Conservation (phyloP, 164 flowering plant genomes). For the Magnolia officinalis region DNA sequence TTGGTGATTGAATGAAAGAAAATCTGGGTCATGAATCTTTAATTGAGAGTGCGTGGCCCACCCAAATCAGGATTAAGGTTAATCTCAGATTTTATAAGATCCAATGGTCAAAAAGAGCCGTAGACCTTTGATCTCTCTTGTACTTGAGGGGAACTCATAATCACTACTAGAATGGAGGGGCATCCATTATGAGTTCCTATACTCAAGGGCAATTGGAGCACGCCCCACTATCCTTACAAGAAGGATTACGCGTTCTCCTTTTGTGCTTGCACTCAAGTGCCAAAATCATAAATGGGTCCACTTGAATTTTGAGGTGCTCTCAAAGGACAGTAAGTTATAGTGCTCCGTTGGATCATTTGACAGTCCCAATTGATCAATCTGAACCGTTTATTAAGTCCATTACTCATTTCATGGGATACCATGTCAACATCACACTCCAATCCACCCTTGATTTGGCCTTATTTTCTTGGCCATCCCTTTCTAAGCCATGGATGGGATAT, state of each 20-base stretch:
- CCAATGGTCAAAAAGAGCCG: neutral
- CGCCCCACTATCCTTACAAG: neutral
- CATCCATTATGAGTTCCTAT: neutral
- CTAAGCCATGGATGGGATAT: too few species aligned
- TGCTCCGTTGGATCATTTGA: too few species aligned
- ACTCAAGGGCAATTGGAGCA: neutral
- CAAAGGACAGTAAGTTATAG: too few species aligned
- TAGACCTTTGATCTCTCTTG: neutral
- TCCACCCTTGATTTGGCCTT: too few species aligned
- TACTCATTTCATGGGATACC: too few species aligned
- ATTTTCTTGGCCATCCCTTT: too few species aligned
- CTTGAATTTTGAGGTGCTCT: neutral
- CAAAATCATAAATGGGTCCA: neutral
- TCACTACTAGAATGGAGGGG: neutral
- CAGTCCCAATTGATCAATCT: too few species aligned
- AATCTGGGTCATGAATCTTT: neutral
- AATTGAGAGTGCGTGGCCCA: too few species aligned
- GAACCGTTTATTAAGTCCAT: too few species aligned
- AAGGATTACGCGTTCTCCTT: neutral
- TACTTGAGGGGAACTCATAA: neutral
- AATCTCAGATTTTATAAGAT: neutral
- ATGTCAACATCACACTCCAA: too few species aligned
- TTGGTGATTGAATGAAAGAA: neutral
- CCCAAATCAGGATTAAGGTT: too few species aligned
- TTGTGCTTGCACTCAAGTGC: neutral